Evolutionary conservation across 2,329 filamentous ascomycete genomes (phyloP).

Genomic region (Ascochyta fabae): DNA sequence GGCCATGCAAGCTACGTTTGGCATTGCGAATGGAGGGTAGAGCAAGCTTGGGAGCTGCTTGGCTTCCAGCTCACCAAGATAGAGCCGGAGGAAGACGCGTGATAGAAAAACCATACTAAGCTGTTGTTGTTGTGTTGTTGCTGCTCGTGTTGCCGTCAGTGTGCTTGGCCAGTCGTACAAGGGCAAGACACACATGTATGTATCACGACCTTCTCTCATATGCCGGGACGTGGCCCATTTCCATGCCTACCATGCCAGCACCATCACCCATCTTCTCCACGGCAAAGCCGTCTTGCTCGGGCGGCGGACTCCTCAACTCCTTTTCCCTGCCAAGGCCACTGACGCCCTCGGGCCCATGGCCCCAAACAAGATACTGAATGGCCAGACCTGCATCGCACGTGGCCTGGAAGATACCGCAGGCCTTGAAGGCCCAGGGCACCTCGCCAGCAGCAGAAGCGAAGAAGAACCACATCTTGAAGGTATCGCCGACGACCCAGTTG

Average conservation of each 20-base stretch:
- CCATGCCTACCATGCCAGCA: slow-evolving; percentile 21
- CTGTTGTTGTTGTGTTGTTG: no score
- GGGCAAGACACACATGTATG: no score
- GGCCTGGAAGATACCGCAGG: slow-evolving; percentile 83
- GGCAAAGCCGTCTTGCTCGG: slow-evolving; percentile 23
- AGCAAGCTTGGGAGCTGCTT: no score
- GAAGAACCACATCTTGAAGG: slow-evolving; percentile 80
- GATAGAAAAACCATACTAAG: no score
- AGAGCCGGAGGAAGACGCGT: no score
- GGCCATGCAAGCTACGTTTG: no score
- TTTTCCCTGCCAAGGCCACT: slow-evolving; percentile 24
- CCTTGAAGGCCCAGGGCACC: slow-evolving; percentile 80
- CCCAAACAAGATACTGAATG: slow-evolving; percentile 66
- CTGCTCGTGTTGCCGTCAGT: no score
- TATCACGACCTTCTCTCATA: slow-evolving; percentile 29
- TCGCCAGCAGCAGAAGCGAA: slow-evolving; percentile 73
- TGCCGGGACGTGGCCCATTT: slow-evolving; percentile 24
- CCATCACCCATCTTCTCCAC: slow-evolving; percentile 19
- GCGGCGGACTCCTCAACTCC: slow-evolving; percentile 33
- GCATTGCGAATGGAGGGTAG: no score
- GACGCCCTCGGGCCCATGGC: slow-evolving; percentile 34
- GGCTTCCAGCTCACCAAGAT: no score
- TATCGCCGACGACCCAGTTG: slow-evolving; percentile 80
- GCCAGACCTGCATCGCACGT: slow-evolving; percentile 77
- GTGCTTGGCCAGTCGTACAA: no score